Evolutionary conservation across 352 stramenopile species (phyloP).

Genomic region (Globisporangium nunn): DNA sequence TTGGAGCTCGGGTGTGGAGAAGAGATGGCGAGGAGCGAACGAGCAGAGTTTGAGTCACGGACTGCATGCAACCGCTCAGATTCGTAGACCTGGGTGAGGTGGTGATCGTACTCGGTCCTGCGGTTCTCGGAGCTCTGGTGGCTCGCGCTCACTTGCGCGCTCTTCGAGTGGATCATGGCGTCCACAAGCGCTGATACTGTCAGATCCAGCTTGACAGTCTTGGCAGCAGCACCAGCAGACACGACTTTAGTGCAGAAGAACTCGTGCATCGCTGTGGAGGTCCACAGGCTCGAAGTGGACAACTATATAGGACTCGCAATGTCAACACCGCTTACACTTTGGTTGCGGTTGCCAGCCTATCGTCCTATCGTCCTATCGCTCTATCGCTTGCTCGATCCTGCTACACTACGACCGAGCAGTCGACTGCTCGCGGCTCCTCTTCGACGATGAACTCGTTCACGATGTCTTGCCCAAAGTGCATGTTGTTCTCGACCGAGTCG

Average conservation of each 20-base stretch:
- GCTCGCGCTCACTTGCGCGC: constrained; percentile 6
- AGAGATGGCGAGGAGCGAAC: too few relatives aligned
- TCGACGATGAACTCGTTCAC: constrained; percentile 10
- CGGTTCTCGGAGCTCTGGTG: constrained; percentile 12
- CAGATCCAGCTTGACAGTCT: neutral
- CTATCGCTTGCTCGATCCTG: too few relatives aligned
- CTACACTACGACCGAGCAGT: neutral
- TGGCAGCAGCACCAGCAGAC: too few relatives aligned
- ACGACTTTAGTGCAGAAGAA: constrained; percentile 4
- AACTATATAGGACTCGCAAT: too few relatives aligned
- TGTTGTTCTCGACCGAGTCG: constrained; percentile 8
- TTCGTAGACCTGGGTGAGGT: neutral
- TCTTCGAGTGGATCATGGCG: constrained; percentile 9
- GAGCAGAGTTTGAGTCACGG: too few relatives aligned
- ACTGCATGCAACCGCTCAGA: too few relatives aligned
- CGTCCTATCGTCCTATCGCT: too few relatives aligned
- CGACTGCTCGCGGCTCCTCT: neutral
- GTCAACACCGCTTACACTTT: neutral
- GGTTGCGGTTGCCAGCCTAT: neutral
- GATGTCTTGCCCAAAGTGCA: constrained; percentile 5
- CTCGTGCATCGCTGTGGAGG: constrained; percentile 10
- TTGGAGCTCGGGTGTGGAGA: too few relatives aligned
- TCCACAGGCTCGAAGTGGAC: neutral
- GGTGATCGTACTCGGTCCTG: neutral
- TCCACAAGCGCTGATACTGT: constrained; percentile 13